phyloP scores from a whole-genome alignment of 768 basidiomycete species.

The Kockovaella imperatae region DNA sequence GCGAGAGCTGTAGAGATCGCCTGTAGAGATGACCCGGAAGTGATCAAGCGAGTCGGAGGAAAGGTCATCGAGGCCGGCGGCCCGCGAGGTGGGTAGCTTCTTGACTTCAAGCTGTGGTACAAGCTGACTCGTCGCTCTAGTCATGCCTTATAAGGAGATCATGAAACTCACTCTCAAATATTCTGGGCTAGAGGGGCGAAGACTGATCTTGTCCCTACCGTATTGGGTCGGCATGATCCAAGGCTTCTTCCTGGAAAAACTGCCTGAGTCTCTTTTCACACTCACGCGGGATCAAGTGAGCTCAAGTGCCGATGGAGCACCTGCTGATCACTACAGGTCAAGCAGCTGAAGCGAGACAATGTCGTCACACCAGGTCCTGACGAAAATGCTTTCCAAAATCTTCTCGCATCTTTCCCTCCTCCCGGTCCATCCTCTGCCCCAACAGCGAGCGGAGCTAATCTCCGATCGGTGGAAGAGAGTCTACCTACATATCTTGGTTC shows the following conservation, averaged over 20 bases:
- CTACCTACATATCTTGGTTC: constrained; percentile 52
- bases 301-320: background rate
- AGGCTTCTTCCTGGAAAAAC: constrained; percentile 56
- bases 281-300: constrained; percentile 62
- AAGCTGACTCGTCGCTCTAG: constrained; percentile 42
- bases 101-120: background rate
- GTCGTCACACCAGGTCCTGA: constrained; percentile 37
- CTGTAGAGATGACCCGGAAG: constrained; percentile 49
- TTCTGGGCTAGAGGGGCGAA: constrained; percentile 47
- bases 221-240: constrained; percentile 60
- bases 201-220: constrained; percentile 60
- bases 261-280: constrained; percentile 61
- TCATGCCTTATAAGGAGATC: constrained; percentile 60
- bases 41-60: constrained; percentile 45
- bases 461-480: constrained; percentile 53
- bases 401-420: constrained; percentile 37
- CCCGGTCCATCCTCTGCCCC: constrained; percentile 33
- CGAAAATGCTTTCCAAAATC: constrained; percentile 31
- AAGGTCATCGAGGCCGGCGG: constrained; percentile 52
- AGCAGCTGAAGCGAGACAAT: constrained; percentile 59
- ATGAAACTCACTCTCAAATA: constrained; percentile 59
- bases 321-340: constrained; percentile 47
- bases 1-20: constrained; percentile 58
- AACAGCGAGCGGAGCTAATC: constrained; percentile 42
- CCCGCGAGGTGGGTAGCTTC: constrained; percentile 50